Base-by-base conservation (phyloP, 257 asterid genomes). In the Parsonsia alboflavescens region DNA sequence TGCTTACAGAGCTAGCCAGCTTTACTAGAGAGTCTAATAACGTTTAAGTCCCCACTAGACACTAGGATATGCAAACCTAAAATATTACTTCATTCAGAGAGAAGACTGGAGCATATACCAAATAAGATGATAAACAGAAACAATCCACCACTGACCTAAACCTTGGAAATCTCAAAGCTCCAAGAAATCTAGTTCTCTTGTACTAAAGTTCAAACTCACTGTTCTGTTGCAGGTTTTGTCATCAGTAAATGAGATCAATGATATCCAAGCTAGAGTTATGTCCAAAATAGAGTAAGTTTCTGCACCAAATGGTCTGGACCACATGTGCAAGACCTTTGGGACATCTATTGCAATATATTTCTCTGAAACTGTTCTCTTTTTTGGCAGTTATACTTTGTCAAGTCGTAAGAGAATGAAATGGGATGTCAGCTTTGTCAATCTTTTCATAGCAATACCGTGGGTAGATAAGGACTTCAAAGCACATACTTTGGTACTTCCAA, bases 201-300 rank as follows among this genome's bases (percentile, higher is more conserved):
- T 59, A 62, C 36, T 49, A 36, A 68, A 49, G 48, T 71, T 52
- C n/a, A 28, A 48, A 21, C 75, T 58, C 19, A 72, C 56, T 79
- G 54, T 73, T 21, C 48, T 80, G 53, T 68, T 85, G 81, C 89
- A 94, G 98, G 88, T 90, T 78, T 86, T 90, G 80, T 78, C 72
- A 63, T 89, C 97, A 62, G 86, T 94, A 44, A 90, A 90, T 80
- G 90, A 81, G 77, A 87, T 94, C 75, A 81, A 78, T 71, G 86
- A 92, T 77, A 78, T 80, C 45, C 82, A 80, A 77, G 86, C 97
- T 16, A 85, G 97, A 21, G 85, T 94, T 77, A 73, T 71, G 69
- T 89, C 96, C 56, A 94, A 94, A 80, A 84, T 84, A 77, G 96
- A 85, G 99, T 94, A 92, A 57, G 97, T 82, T 76, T 75, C 62